A percentile compares a stretch with the other conserved stretches of the same genome.
These are phyloP conservation scores for Trypanosomatidae sp. DNA, from an alignment of 208 protist species.

Conservation along the genomic window DNA sequence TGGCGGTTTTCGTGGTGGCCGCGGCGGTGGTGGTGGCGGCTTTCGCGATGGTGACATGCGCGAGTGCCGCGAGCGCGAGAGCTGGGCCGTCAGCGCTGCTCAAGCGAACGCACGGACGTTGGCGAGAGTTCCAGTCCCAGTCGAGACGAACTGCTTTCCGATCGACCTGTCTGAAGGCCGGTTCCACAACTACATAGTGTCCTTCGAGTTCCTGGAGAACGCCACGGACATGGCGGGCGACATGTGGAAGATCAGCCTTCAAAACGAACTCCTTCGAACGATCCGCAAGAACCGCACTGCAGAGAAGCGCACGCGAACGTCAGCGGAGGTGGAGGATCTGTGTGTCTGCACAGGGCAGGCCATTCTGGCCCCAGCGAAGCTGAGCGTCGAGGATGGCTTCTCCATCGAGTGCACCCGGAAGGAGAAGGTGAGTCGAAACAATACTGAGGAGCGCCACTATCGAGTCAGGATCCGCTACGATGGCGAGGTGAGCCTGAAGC, in stretches of 20 bases:
- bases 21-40: conserved; percentile 14
- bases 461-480: conserved; percentile 20
- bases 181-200: conserved; percentile 27
- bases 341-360: conserved; percentile 32
- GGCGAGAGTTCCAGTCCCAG: background rate
- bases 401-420: conserved; percentile 18
- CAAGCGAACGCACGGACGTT: conserved; percentile 12
- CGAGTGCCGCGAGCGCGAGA: conserved; percentile 22
- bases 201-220: conserved; percentile 41
- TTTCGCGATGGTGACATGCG: conserved; percentile 14
- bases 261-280: conserved; percentile 20
- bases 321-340: conserved; percentile 10
- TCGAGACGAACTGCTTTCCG: conserved; percentile 31
- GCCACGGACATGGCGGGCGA: conserved; percentile 25
- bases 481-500: conserved; percentile 16
- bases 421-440: conserved; percentile 18
- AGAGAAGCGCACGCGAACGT: background rate
- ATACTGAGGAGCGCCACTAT: conserved; percentile 27
- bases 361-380: conserved; percentile 16
- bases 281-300: conserved; percentile 15
- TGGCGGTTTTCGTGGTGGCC: conserved; percentile 21
- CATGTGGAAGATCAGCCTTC: conserved; percentile 28
- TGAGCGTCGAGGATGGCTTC: conserved; percentile 20
- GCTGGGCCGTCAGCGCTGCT: conserved; percentile 11
- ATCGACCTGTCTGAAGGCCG: conserved; percentile 19